phyloP scores from a whole-genome alignment of 129 eudicot species.

The Rutidosis leptorrhynchoides region DNA sequence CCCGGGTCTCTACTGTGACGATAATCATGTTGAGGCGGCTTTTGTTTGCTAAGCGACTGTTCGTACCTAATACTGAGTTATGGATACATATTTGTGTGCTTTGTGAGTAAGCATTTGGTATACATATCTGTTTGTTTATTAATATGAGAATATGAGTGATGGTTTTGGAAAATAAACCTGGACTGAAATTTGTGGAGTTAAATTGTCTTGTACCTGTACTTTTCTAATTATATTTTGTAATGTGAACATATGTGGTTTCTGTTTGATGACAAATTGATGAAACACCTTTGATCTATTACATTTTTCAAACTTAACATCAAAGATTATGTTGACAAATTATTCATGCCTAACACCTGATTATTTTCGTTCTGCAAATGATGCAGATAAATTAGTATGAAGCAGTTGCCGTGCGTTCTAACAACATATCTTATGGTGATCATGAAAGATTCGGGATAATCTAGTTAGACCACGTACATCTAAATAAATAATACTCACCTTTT shows the following conservation, averaged over 20 bases:
- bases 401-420: too few species aligned
- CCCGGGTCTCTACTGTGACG: constrained; percentile 89
- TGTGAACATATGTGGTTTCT: neutral
- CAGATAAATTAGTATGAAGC: too few species aligned
- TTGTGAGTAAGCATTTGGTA: constrained; percentile 2
- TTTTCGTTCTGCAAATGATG: too few species aligned
- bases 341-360: too few species aligned
- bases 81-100: constrained; percentile 4
- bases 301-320: neutral
- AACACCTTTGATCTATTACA: neutral
- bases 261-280: constrained; percentile 7
- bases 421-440: too few species aligned
- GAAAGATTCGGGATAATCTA: too few species aligned
- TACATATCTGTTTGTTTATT: constrained; percentile 3
- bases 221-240: neutral
- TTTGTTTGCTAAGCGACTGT: constrained; percentile 46
- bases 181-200: constrained; percentile 24
- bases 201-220: constrained; percentile 16
- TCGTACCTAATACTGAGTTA: neutral
- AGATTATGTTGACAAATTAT: neutral
- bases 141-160: constrained; percentile 14
- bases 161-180: constrained; percentile 9
- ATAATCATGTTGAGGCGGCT: constrained; percentile 46
- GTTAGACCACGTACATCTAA: too few species aligned
- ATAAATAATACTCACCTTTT: too few species aligned